Evolutionary conservation across 2,329 filamentous ascomycete genomes (phyloP).

Genomic region (Penicillium sp.): DNA sequence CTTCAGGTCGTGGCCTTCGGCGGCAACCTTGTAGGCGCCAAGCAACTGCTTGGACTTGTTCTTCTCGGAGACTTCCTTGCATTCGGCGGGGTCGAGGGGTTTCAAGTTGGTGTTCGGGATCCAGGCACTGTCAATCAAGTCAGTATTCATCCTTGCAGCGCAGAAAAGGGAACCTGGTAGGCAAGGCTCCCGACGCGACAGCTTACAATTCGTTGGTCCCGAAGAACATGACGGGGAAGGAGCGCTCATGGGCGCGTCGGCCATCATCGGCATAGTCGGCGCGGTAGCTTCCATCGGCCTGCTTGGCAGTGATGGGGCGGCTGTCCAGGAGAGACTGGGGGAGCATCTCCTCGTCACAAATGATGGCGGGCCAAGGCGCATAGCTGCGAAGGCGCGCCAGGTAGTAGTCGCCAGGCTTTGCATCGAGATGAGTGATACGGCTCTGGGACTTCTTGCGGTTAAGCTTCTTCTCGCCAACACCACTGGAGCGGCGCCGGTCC

Average conservation of each 20-base stretch:
- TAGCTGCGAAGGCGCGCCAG: constrained; percentile 93
- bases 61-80: constrained; percentile 66
- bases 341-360: constrained; percentile 93
- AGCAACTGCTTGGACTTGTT: constrained; percentile 78
- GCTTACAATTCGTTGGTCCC: constrained; percentile 95
- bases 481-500: constrained; percentile 70
- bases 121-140: constrained; percentile 68
- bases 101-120: constrained; percentile 80
- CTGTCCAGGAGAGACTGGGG: constrained; percentile 72
- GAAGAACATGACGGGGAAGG: constrained; percentile 93
- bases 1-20: constrained; percentile 72
- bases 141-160: constrained; percentile 11
- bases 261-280: constrained; percentile 85
- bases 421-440: constrained; percentile 71
- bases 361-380: constrained; percentile 89
- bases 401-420: constrained; percentile 87
- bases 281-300: constrained; percentile 80
- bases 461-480: constrained; percentile 69
- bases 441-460: constrained; percentile 81
- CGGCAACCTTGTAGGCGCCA: constrained; percentile 76
- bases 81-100: constrained; percentile 72
- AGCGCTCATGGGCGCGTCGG: constrained; percentile 80
- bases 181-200: constrained; percentile 25
- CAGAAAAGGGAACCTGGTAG: neutral
- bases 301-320: constrained; percentile 80